Evolutionary conservation across 2,329 filamentous ascomycete genomes (phyloP).

Genomic region (Stagonosporopsis rhizophila): DNA sequence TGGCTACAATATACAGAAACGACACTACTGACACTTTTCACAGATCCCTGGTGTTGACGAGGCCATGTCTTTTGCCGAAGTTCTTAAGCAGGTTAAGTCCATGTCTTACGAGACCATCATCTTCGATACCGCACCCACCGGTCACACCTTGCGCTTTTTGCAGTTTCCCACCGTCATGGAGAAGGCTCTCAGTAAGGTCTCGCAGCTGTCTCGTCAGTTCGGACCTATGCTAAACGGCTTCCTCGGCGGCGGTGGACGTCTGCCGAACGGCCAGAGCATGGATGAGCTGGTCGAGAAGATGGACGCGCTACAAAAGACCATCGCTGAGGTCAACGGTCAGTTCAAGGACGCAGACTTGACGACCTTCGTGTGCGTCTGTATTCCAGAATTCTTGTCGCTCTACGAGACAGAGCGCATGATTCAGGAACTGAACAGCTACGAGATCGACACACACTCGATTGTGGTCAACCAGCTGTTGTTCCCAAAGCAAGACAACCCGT

Average conservation of each 20-base stretch:
- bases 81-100: slow-evolving; percentile 98
- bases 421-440: slow-evolving; percentile 90
- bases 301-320: slow-evolving; percentile 90
- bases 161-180: slow-evolving; percentile 98
- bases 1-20: background rate
- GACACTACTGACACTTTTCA: slow-evolving; percentile 5
- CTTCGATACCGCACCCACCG: slow-evolving; percentile 97
- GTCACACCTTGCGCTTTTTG: slow-evolving; percentile 96
- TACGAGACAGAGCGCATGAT: slow-evolving; percentile 99
- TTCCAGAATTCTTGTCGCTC: slow-evolving; percentile 93
- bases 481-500: slow-evolving; percentile 81
- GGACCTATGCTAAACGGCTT: slow-evolving; percentile 95
- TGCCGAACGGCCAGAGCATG: slow-evolving; percentile 92
- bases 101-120: slow-evolving; percentile 99
- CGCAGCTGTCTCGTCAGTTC: slow-evolving; percentile 91
- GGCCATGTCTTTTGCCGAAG: slow-evolving; percentile 99
- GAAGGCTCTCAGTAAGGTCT: slow-evolving; percentile 97
- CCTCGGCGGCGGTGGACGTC: slow-evolving; percentile 75
- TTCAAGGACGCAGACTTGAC: slow-evolving; percentile 97
- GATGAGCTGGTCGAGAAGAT: slow-evolving; percentile 94
- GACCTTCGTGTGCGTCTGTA: slow-evolving; percentile 98
- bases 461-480: slow-evolving; percentile 98
- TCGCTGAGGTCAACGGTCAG: slow-evolving; percentile 93
- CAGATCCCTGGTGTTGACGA: slow-evolving; percentile 98
- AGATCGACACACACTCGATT: slow-evolving; percentile 96